Base-by-base conservation (phyloP, 768 basidiomycete species). In the Termitomyces eurrhizus region DNA sequence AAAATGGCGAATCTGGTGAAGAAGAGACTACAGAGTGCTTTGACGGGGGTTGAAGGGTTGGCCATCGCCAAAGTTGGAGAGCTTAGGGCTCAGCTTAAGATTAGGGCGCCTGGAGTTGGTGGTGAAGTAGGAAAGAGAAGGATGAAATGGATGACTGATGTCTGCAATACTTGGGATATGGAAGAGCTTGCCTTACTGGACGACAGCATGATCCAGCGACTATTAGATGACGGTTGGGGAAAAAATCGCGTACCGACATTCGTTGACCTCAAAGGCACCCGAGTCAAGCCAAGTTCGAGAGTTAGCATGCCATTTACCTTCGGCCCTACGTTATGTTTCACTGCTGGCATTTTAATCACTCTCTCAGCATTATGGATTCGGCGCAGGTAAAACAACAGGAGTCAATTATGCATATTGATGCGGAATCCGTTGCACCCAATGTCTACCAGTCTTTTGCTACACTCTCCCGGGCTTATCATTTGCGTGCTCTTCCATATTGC, bases 221-320 rank as follows among this genome's bases (percentile, higher is more conserved):
- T 98, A 18, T 72, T 99, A 61, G 85, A 92, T 62, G 82, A 89
- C 48, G 96, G 96, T 4, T 99, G 95, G 95, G 90, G 93, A 66
- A 80, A 83, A 49, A 75, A 81, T 56, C 61, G 65, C 12, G 75
- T 88, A 16, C 83, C 80, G 26, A 75, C 69, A 29, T 73, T 80
- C 9, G 69, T 76, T 59, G 76, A 80, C 39, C 62, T 86, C 4
- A 74, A 76, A 35, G 74, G 77, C 26, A 55, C 24, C 53, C 42
- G 53, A 8, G 14, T 39, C 24, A 42, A 45, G 5, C 56, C 26
- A 50, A 49, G 26, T 46, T 18, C 9, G 18, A 52, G n/a, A 41
- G 33, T 57, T n/a, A 35, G 9, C 60, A 75, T 57, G 14, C 72
- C 76, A 8, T 68, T 71, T 35, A 67, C 67, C 9, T 61, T 77